These are phyloP conservation scores for Neonectria ditissima DNA, from an alignment of 2,329 filamentous ascomycete species.

Conservation along the genomic window DNA sequence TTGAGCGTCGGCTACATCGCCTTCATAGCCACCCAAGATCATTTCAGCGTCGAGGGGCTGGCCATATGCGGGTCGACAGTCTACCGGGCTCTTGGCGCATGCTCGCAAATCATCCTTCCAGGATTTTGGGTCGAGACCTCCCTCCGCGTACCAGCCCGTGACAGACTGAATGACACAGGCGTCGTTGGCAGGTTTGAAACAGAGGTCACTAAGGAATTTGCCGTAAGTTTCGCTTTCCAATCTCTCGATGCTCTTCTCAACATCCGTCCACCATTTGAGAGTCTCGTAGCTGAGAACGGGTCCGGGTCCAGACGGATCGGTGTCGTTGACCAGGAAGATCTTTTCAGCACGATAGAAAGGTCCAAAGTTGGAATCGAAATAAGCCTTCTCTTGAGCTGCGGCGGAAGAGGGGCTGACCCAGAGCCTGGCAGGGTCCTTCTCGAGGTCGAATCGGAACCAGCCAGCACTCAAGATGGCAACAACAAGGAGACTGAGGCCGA, in stretches of 20 bases:
- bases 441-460: constrained; percentile 89
- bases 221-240: constrained; percentile 78
- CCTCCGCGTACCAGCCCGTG: constrained; percentile 80
- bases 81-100: constrained; percentile 83
- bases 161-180: constrained; percentile 94
- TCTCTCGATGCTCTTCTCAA: constrained; percentile 81
- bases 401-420: constrained; percentile 97
- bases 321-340: constrained; percentile 93
- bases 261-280: constrained; percentile 91
- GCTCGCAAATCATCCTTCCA: constrained; percentile 80
- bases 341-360: constrained; percentile 97
- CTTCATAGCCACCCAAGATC: constrained; percentile 84
- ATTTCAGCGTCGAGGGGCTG: constrained; percentile 89
- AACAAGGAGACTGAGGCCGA: constrained; percentile 77
- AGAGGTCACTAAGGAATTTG: constrained; percentile 83
- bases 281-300: constrained; percentile 91
- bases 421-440: constrained; percentile 87
- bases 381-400: constrained; percentile 91
- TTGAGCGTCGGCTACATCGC: constrained; percentile 76
- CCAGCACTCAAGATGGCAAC: constrained; percentile 86
- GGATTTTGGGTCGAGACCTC: constrained; percentile 52
- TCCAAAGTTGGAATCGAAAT: constrained; percentile 93
- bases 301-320: constrained; percentile 68
- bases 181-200: constrained; percentile 91
- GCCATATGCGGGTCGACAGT: constrained; percentile 88